These are phyloP conservation scores for Nakaseomyces delphensis DNA, from an alignment of 1,139 yeast genomes.

Conservation along the genomic window DNA sequence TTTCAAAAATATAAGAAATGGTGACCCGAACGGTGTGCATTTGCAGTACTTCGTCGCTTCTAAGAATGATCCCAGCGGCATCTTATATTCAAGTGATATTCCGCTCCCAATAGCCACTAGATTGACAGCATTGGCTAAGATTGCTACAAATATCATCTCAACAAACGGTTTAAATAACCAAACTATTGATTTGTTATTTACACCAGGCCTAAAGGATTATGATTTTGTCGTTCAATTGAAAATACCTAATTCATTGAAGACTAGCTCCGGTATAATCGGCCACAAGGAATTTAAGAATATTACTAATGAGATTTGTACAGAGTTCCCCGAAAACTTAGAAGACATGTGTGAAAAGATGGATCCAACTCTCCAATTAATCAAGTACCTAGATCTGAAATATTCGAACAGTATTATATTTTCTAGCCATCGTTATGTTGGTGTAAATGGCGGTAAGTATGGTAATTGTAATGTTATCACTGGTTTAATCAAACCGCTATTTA, in stretches of 20 bases:
- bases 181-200: conserved; percentile 51
- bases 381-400: conserved; percentile 48
- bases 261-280: conserved; percentile 50
- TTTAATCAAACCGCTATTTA: conserved; percentile 59
- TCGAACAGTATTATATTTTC: conserved; percentile 53
- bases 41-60: conserved; percentile 79
- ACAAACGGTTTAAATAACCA: conserved; percentile 39
- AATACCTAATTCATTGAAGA: conserved; percentile 37
- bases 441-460: conserved; percentile 38
- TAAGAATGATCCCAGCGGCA: conserved; percentile 74
- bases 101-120: conserved; percentile 78
- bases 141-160: conserved; percentile 51
- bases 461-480: conserved; percentile 58
- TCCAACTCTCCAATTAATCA: conserved; percentile 45
- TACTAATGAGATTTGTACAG: conserved; percentile 26
- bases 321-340: conserved; percentile 30
- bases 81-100: conserved; percentile 65
- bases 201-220: conserved; percentile 76
- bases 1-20: conserved; percentile 56
- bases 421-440: conserved; percentile 44
- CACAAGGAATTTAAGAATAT: conserved; percentile 58
- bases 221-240: conserved; percentile 64
- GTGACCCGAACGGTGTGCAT: conserved; percentile 73
- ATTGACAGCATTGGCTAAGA: conserved; percentile 77
- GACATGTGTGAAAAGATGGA: conserved; percentile 40